Base-by-base conservation (phyloP, 1,284 basidiomycete species). In the Fistulinella staudtii region DNA sequence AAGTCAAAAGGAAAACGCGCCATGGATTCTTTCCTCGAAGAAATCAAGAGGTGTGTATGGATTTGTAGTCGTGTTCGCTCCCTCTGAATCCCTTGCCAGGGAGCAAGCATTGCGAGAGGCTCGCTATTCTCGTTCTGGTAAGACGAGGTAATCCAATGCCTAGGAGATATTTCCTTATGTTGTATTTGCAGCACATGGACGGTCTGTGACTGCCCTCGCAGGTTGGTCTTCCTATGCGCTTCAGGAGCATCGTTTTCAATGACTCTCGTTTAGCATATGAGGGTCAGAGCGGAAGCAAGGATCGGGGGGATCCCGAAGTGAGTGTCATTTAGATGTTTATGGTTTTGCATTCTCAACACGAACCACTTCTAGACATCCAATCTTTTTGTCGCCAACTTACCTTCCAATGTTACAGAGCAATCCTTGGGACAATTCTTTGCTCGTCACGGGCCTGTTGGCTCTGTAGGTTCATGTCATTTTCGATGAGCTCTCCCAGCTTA, bases 21-120 rank as follows among this genome's bases (percentile, higher is more conserved):
- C 0, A 96, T 96, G 90, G 93, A 95, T 64, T 70, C 82, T 3
- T 97, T 96, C 62, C 70, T 96, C 36, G 90, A 94, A 57, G 92
- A 95, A 66, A 89, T 96, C 51, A 97, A 96, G 67, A 79, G 79
- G 93, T 89, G 35, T n/a, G 45, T 48, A 25, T n/a, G 1, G 31
- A 14, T 6, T 22, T 3, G 6, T 36, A 21, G 2, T 10, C 15
- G 17, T 31, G 0, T 46, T 45, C 1, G 31, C 9, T 21, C 33
- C 27, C 22, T 15, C 28, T 51, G 36, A 50, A 27, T 22, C 29
- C 4, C 17, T 40, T 35, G 29, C 17, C 49, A 96, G 93, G 60
- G 93, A 97, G 41, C 93, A 98, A 66, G 89, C 89, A 13, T 76
- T 86, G 50, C 75, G 95, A 42, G 95, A 98, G 67, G 83, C 85